These are phyloP conservation scores for Diospyros kaki DNA, from an alignment of 148 eudicot species.

Conservation along the genomic window DNA sequence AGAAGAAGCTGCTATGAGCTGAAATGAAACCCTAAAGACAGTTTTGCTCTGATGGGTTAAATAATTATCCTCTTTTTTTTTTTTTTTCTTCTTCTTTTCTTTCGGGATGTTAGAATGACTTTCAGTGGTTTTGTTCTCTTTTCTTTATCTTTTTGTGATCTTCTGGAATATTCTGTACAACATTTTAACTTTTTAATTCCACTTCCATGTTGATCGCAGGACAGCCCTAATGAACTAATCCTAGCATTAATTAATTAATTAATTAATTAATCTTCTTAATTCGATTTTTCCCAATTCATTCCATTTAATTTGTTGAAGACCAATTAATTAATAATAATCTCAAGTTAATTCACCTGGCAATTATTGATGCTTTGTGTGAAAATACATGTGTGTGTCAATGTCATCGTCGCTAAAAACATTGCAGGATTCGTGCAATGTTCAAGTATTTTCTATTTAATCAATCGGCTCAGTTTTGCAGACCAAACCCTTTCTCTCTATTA, in stretches of 20 bases:
- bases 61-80: not conserved
- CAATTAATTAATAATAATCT: no score
- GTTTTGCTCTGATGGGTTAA: not conserved
- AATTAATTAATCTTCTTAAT: not conserved
- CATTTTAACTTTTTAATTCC: not conserved
- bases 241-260: no score
- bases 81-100: not conserved
- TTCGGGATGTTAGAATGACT: not conserved
- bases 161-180: no score
- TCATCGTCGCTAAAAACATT: not conserved
- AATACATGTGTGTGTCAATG: not conserved
- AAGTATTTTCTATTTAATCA: not conserved
- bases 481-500: not conserved
- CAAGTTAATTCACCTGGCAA: no score
- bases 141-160: no score
- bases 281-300: no score
- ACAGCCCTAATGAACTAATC: no score
- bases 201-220: not conserved
- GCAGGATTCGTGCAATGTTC: not conserved
- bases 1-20: conserved; percentile 38
- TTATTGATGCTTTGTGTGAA: no score
- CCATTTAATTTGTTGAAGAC: no score
- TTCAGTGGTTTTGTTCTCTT: no score
- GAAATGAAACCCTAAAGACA: conserved; percentile 12
- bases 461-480: not conserved